Conservation (phyloP, 2,329 filamentous ascomycete species). For the Hymenoscyphus linearis region DNA sequence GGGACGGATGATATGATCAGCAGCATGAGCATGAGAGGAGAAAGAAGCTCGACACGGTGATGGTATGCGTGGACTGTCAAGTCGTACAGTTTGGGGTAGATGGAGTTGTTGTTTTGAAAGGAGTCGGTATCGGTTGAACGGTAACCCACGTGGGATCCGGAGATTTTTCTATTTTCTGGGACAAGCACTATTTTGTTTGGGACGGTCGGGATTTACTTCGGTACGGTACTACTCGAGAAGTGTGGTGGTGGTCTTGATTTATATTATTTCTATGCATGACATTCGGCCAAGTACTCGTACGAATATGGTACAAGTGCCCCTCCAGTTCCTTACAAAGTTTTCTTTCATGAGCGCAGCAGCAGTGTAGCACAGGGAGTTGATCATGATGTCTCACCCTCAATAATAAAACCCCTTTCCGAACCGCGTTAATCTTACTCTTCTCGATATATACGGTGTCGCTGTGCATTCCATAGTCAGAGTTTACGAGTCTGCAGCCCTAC, state of each 20-base stretch:
- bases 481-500: conserved; percentile 1
- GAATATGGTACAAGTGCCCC: neutral
- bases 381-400: neutral
- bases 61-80: neutral
- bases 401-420: too few relatives aligned
- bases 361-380: too few relatives aligned
- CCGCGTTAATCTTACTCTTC: neutral
- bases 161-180: neutral
- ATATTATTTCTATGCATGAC: neutral
- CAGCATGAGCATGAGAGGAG: neutral
- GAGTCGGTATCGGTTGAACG: neutral
- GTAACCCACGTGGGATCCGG: neutral
- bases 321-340: neutral
- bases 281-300: neutral
- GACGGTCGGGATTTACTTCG: neutral
- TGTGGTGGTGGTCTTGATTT: neutral
- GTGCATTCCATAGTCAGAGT: neutral
- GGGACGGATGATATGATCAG: neutral
- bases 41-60: neutral
- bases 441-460: neutral
- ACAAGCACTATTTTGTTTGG: neutral
- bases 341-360: too few relatives aligned
- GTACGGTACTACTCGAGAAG: neutral
- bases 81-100: neutral
- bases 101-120: neutral